Evolutionary conservation across 331 rosid genomes (phyloP).

Genomic region (Stylosanthes scabra): DNA sequence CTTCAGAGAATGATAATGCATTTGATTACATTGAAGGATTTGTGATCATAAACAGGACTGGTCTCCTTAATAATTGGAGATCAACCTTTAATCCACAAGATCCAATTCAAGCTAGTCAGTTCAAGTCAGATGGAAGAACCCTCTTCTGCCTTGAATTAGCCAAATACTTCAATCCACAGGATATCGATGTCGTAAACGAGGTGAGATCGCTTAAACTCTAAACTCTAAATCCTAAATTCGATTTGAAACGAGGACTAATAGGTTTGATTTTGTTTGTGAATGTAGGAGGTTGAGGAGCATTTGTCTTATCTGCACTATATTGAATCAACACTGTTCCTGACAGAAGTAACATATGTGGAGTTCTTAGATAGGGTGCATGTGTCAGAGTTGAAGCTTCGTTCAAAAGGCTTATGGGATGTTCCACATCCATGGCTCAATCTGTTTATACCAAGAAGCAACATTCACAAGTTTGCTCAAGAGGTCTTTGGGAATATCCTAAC

Average conservation of each 20-base stretch:
- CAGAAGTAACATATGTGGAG: constrained; percentile 79
- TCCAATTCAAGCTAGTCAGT: constrained; percentile 85
- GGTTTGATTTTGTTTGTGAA: background rate
- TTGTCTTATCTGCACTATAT: constrained; percentile 70
- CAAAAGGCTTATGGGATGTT: constrained; percentile 94
- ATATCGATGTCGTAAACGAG: constrained; percentile 53
- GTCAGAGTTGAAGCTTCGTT: constrained; percentile 84
- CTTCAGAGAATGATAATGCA: constrained; percentile 45
- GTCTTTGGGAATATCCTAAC: constrained; percentile 90
- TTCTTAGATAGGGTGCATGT: constrained; percentile 95
- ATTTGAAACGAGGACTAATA: no score
- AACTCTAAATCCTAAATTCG: no score
- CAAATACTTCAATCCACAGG: constrained; percentile 67
- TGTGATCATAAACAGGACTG: constrained; percentile 91
- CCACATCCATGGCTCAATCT: constrained; percentile 99
- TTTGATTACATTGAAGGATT: constrained; percentile 94
- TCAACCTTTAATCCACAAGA: constrained; percentile 88
- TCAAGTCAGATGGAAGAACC: constrained; percentile 88
- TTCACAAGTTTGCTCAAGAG: constrained; percentile 69
- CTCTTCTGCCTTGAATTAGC: constrained; percentile 94
- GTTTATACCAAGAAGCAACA: constrained; percentile 82
- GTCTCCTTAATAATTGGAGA: constrained; percentile 93
- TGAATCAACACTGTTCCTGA: constrained; percentile 78
- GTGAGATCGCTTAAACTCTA: constrained; percentile 15
- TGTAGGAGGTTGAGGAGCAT: constrained; percentile 77